Conservation (phyloP, 2,329 filamentous ascomycete species). For the Clonostachys rhizophaga region DNA sequence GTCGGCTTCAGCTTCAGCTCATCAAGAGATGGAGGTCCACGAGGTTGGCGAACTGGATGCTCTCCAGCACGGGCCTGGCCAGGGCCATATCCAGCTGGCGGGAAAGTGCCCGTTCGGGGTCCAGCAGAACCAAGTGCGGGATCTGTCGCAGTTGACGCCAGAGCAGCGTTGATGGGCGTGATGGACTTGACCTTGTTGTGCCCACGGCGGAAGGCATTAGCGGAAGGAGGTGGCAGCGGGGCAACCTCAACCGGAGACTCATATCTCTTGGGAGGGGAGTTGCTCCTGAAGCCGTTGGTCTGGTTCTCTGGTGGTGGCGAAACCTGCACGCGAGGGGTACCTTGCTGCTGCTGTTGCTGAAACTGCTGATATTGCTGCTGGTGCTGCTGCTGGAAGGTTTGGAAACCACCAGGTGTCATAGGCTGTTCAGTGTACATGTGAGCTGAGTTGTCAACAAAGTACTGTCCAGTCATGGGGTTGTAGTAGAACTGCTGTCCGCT, state of each 20-base stretch:
- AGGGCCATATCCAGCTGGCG: slow-evolving; percentile 82
- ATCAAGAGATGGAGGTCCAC: slow-evolving; percentile 85
- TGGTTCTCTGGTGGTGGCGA: slow-evolving; percentile 60
- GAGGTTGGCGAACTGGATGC: slow-evolving; percentile 89
- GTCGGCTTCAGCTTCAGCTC: slow-evolving; percentile 89
- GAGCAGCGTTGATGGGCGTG: slow-evolving; percentile 49
- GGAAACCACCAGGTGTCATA: slow-evolving; percentile 7
- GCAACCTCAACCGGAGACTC: slow-evolving; percentile 63
- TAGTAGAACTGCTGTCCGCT: slow-evolving; percentile 74
- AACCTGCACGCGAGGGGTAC: slow-evolving; percentile 67
- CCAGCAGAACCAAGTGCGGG: slow-evolving; percentile 22
- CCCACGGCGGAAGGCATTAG: slow-evolving; percentile 86
- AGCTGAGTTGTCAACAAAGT: slow-evolving; percentile 67
- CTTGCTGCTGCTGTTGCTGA: slow-evolving; percentile 30
- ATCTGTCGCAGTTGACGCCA: slow-evolving; percentile 30
- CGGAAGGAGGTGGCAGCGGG: slow-evolving; percentile 81
- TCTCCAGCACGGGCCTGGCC: slow-evolving; percentile 91
- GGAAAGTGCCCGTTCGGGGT: slow-evolving; percentile 77
- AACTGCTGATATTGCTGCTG: slow-evolving; percentile 39
- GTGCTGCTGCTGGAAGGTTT: slow-evolving; percentile 20
- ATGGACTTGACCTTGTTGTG: slow-evolving; percentile 88
- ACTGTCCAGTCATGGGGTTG: slow-evolving; percentile 83
- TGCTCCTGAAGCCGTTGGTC: slow-evolving; percentile 50
- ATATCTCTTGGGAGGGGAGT: slow-evolving; percentile 60
- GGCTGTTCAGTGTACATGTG: slow-evolving; percentile 14